phyloP scores from a whole-genome alignment of 2,329 filamentous ascomycete genomes.

The Madurella mycetomatis region DNA sequence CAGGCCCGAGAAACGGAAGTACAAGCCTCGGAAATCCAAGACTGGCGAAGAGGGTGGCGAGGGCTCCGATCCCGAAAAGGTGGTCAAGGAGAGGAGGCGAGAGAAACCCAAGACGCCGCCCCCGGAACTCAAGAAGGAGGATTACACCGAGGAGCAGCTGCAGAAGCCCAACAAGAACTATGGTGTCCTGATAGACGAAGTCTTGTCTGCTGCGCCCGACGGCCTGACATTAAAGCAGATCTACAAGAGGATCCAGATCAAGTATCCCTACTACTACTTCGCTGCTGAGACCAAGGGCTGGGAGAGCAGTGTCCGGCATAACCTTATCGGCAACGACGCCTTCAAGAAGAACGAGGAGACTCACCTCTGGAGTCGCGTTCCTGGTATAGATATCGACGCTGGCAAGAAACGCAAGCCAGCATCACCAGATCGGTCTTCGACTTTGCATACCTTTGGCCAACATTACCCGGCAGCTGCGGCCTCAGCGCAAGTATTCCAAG shows the following conservation, averaged over 20 bases:
- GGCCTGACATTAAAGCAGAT: constrained; percentile 58
- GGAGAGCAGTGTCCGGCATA: constrained; percentile 62
- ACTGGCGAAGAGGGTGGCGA: constrained; percentile 45
- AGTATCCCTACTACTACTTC: constrained; percentile 58
- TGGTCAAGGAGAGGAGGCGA: constrained; percentile 55
- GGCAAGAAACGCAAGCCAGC: constrained; percentile 56
- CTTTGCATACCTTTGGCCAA: constrained; percentile 33
- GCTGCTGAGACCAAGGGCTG: constrained; percentile 59
- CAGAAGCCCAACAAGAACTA: constrained; percentile 61
- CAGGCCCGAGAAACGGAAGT: constrained; percentile 60
- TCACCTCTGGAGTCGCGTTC: constrained; percentile 54
- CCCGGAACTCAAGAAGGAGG: constrained; percentile 49
- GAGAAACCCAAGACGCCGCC: constrained; percentile 62
- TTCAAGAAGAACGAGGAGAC: constrained; percentile 56
- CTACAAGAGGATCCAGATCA: constrained; percentile 56
- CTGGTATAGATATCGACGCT: constrained; percentile 55
- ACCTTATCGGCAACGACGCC: constrained; percentile 58
- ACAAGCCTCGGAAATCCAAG: constrained; percentile 53
- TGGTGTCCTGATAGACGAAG: constrained; percentile 57
- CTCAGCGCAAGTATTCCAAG: constrained; percentile 27
- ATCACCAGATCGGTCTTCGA: constrained; percentile 47
- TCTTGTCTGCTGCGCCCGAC: constrained; percentile 50
- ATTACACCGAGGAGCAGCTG: constrained; percentile 55
- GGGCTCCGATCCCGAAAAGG: constrained; percentile 49
- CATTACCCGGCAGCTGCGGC: constrained; percentile 21